These are phyloP conservation scores for Endoconidiophora laricicola DNA, from an alignment of 2,329 filamentous ascomycete genomes.

Conservation along the genomic window DNA sequence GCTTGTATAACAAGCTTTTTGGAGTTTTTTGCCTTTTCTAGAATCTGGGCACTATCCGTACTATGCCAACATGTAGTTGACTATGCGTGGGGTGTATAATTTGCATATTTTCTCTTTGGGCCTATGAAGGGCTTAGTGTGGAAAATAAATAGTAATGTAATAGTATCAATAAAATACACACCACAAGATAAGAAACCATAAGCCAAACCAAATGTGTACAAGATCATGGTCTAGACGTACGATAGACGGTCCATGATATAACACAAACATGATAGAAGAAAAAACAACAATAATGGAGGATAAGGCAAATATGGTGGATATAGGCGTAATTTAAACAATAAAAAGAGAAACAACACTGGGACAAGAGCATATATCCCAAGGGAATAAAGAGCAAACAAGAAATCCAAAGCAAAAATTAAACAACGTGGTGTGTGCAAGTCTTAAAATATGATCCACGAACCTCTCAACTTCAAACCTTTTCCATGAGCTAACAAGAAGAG, in stretches of 20 bases:
- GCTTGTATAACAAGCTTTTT: too few relatives aligned
- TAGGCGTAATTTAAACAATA: neutral
- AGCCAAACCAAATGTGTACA: neutral
- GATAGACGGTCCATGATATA: constrained; percentile 4
- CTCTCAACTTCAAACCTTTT: neutral
- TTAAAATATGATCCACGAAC: constrained; percentile 1
- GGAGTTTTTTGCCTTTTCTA: too few relatives aligned
- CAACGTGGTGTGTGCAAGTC: neutral
- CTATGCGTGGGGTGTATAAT: too few relatives aligned
- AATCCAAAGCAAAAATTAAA: neutral
- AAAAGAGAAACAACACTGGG: neutral
- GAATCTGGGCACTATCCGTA: too few relatives aligned
- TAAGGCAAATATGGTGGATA: constrained; percentile 2
- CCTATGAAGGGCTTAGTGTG: neutral
- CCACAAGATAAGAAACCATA: neutral
- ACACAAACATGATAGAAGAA: neutral
- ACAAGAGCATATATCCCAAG: neutral
- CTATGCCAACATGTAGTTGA: too few relatives aligned
- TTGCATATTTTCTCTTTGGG: neutral
- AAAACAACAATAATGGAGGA: neutral
- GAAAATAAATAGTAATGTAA: neutral
- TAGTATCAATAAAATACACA: neutral
- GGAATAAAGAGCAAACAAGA: neutral
- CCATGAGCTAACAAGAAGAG: neutral
- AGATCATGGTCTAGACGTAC: neutral